Evolutionary conservation across 1,284 basidiomycete genomes (phyloP).

Genomic region (Ceratobasidium sp.): DNA sequence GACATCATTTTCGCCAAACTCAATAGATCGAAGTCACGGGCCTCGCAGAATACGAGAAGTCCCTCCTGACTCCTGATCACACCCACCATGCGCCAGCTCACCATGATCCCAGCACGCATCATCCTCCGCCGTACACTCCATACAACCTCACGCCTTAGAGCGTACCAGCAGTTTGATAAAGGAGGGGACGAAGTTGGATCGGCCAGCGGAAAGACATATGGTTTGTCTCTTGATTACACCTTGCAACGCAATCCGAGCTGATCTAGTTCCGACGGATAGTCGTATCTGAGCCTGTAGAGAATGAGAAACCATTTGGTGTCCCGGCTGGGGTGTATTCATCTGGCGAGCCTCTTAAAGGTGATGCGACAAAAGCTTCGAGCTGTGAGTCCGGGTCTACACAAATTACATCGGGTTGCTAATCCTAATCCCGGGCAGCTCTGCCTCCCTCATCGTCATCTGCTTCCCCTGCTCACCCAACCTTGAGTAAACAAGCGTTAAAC

Average conservation of each 20-base stretch:
- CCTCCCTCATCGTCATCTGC: conserved; percentile 28
- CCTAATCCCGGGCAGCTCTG: background rate
- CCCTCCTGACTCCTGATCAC: background rate
- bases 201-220: conserved; percentile 25
- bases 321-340: conserved; percentile 36
- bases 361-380: conserved; percentile 31
- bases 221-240: background rate
- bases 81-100: background rate
- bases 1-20: conserved; percentile 15
- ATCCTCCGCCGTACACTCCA: conserved; percentile 18
- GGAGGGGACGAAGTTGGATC: conserved; percentile 23
- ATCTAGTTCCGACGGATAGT: background rate
- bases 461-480: conserved; percentile 32
- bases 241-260: background rate
- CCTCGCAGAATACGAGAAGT: background rate
- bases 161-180: conserved; percentile 29
- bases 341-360: conserved; percentile 24
- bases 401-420: background rate
- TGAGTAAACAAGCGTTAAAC: conserved; percentile 15
- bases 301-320: conserved; percentile 37
- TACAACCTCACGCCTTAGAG: conserved; percentile 20
- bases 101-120: conserved; percentile 17
- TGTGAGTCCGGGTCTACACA: background rate
- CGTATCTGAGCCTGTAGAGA: conserved; percentile 34
- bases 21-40: background rate